Percentiles rank a stretch among this genome's conserved stretches.
Conservation (phyloP, 1,284 basidiomycete species). For the Inonotus obliquus region DNA sequence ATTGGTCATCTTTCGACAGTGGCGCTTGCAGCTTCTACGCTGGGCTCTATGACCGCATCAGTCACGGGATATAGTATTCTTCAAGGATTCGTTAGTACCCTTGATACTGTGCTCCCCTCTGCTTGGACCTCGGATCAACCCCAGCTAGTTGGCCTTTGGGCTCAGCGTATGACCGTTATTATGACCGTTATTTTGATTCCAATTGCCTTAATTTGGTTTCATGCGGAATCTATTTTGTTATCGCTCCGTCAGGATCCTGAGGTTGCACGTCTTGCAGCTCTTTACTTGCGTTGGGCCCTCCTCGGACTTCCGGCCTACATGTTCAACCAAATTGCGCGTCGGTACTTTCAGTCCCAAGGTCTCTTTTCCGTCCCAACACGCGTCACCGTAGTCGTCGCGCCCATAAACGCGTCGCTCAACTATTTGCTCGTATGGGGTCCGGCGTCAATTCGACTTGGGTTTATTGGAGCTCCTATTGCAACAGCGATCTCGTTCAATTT, state of each 20-base stretch:
- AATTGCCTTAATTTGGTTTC: slow-evolving; percentile 71
- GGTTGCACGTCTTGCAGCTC: slow-evolving; percentile 73
- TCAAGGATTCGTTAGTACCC: slow-evolving; percentile 80
- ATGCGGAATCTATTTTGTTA: slow-evolving; percentile 76
- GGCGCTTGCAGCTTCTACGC: slow-evolving; percentile 80
- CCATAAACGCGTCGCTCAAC: slow-evolving; percentile 82
- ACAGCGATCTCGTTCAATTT: slow-evolving; percentile 88
- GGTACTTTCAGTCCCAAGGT: slow-evolving; percentile 89
- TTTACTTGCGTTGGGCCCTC: slow-evolving; percentile 75
- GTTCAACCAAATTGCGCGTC: slow-evolving; percentile 66
- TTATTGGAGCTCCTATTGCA: slow-evolving; percentile 90
- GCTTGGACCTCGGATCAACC: slow-evolving; percentile 88
- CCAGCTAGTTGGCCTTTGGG: slow-evolving; percentile 84
- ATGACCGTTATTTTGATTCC: slow-evolving; percentile 58
- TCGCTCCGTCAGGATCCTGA: slow-evolving; percentile 81
- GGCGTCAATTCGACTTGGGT: slow-evolving; percentile 72
- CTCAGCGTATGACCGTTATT: slow-evolving; percentile 82
- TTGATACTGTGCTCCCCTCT: slow-evolving; percentile 87
- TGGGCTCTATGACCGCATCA: slow-evolving; percentile 85
- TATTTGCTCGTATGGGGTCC: slow-evolving; percentile 90
- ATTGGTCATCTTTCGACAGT: slow-evolving; percentile 83
- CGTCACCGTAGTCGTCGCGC: slow-evolving; percentile 81
- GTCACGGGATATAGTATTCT: slow-evolving; percentile 70
- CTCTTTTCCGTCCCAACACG: slow-evolving; percentile 85
- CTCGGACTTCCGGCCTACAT: slow-evolving; percentile 88